These are phyloP conservation scores for Scheffersomyces lignosus DNA, from an alignment of 805 yeast species.

Conservation along the genomic window DNA sequence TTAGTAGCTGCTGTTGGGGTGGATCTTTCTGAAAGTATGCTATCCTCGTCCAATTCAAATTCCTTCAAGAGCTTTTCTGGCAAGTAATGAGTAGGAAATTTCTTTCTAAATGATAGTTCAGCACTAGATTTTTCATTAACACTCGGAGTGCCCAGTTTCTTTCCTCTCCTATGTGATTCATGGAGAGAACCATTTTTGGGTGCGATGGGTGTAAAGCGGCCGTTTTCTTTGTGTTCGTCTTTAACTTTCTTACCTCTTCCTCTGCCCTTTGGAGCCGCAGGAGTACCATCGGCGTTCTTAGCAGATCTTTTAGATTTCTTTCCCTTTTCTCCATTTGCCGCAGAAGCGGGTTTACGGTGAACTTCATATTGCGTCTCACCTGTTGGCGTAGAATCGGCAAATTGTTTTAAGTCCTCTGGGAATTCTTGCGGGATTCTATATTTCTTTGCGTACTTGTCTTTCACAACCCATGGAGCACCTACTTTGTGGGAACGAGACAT, in stretches of 20 bases:
- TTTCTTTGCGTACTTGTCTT: slow-evolving; percentile 67
- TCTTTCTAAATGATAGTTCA: slow-evolving; percentile 2
- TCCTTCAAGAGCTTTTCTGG: slow-evolving; percentile 24
- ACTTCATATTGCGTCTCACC: slow-evolving; percentile 27
- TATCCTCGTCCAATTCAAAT: slow-evolving; percentile 11
- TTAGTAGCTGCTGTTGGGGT: neutral
- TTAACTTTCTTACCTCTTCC: slow-evolving; percentile 1
- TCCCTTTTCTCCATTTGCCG: slow-evolving; percentile 1
- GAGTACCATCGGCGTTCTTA: neutral
- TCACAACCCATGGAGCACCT: slow-evolving; percentile 97
- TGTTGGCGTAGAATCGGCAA: slow-evolving; percentile 32
- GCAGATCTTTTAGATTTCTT: neutral
- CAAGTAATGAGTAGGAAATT: slow-evolving; percentile 32
- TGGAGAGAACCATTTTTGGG: slow-evolving; percentile 2
- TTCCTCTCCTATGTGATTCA: neutral
- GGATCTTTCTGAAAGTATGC: slow-evolving; percentile 3
- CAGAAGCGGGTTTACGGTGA: neutral
- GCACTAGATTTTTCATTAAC: neutral
- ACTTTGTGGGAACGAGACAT: slow-evolving; percentile 75
- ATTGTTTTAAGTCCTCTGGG: slow-evolving; percentile 54
- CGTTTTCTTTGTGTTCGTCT: neutral
- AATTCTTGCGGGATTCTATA: slow-evolving; percentile 64
- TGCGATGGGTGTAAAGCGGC: neutral
- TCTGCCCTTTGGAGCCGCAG: slow-evolving; percentile 1
- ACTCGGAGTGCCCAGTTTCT: neutral